These are phyloP conservation scores for Chlorella vulgaris DNA, from an alignment of 139 green algal genomes.

Conservation along the genomic window DNA sequence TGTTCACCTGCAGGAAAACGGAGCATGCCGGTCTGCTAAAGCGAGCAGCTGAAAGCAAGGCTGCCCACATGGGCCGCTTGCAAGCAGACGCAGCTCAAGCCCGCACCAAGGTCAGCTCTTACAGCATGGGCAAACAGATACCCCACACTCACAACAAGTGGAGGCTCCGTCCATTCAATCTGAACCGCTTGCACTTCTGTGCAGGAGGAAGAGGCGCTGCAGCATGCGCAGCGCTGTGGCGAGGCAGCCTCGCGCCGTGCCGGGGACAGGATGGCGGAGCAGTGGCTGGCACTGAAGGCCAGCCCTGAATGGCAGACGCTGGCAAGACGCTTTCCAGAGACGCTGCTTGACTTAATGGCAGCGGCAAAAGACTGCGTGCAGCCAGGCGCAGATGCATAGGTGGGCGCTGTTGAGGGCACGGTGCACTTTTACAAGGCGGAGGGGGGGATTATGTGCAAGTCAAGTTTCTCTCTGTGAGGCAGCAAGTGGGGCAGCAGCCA, in stretches of 20 bases:
- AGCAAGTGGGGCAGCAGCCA: background rate
- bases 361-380: background rate
- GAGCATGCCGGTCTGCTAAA: slow-evolving; percentile 1
- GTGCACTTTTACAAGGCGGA: background rate
- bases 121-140: background rate
- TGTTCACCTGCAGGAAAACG: slow-evolving; percentile 7
- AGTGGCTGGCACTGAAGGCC: slow-evolving; percentile 4
- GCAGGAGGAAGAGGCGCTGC: slow-evolving; percentile 23
- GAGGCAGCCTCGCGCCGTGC: background rate
- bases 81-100: background rate
- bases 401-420: background rate
- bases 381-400: background rate
- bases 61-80: background rate
- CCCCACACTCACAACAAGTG: background rate
- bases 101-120: background rate
- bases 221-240: background rate
- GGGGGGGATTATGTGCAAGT: too few relatives aligned
- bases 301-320: slow-evolving; percentile 6
- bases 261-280: background rate
- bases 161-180: background rate
- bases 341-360: background rate
- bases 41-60: background rate
- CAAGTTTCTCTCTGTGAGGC: too few relatives aligned
- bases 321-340: background rate
- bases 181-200: background rate